Base-by-base conservation (phyloP, 495 filamentous ascomycete species). In the Cenococcum geophilum region DNA sequence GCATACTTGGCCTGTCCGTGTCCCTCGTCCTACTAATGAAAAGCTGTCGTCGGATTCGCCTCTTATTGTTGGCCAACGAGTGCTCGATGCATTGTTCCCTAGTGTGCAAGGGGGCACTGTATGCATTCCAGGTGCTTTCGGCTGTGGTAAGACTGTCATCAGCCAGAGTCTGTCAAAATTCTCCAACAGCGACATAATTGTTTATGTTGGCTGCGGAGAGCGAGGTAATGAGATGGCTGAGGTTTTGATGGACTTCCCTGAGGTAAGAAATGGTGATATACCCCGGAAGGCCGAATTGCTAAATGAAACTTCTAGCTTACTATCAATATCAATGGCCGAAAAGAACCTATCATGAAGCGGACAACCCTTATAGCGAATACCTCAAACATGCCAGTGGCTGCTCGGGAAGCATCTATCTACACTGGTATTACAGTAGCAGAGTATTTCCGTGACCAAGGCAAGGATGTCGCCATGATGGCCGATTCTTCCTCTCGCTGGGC, bases 341-440 rank as follows among this genome's bases (percentile, higher is more conserved):
- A 90, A 78, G 95, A 97, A 73, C 90, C 93, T 60, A 97, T 99
- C 81, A 99, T 99, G 93, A 99, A 97, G 83, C 95, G 93, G 69
- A 97, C 93, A 55, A 92, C 90, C 45, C 82, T 99, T 56, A 97
- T 99, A 73, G 93, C 93, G 71, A 99, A 99, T 75, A 99, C 93
- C 27, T 99, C 93, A 60, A 99, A 99, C 80, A 99, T 99, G 93
- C 93, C 93, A 64, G 93, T 99, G 71, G 93, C 93, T 59, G 93
- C 93, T 55, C 91, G 93, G 77, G 93, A 99, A 75, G 93, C 93
- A 61, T 99, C 93, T 49, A 99, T 99, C 72, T 99, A 97, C 77
- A 99, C 93, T 36, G 93, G 95, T 73, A 97, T 97, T 67, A 97
- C 93, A 1, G 87, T 97, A 8, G 91, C 95, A 47, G 92, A 98